Evolutionary conservation across 179 eudicot species (phyloP).

Genomic region (Carnegiea gigantea): DNA sequence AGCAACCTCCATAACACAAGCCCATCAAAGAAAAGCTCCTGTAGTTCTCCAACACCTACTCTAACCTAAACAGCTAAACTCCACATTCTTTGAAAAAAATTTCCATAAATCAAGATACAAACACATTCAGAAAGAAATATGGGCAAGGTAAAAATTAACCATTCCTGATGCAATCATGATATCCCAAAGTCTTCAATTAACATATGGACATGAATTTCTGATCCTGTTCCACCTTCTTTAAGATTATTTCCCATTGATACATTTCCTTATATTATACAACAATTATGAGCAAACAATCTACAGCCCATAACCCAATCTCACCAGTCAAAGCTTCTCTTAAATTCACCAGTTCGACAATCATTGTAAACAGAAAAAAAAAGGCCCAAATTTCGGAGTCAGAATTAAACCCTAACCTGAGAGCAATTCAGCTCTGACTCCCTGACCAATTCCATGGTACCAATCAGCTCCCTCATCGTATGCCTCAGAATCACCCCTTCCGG

Average conservation of each 20-base stretch:
- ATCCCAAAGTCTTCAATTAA: neutral
- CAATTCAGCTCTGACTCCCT: slow-evolving; percentile 46
- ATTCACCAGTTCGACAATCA: neutral
- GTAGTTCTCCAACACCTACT: neutral
- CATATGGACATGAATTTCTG: neutral
- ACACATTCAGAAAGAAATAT: neutral
- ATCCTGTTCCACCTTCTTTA: neutral
- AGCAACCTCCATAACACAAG: neutral
- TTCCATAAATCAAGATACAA: neutral
- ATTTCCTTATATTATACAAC: neutral
- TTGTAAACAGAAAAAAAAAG: neutral
- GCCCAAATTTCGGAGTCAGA: neutral
- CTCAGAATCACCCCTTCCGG: slow-evolving; percentile 39
- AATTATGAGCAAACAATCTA: neutral
- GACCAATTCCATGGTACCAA: slow-evolving; percentile 55
- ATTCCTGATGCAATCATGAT: neutral
- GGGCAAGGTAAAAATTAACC: neutral
- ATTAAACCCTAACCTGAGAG: slow-evolving; percentile 57
- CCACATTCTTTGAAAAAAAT: neutral
- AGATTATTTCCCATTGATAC: neutral
- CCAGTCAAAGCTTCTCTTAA: neutral
- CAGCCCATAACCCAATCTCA: neutral
- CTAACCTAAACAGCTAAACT: neutral
- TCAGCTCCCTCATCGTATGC: slow-evolving; percentile 74
- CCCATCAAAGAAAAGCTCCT: neutral